Conservation (phyloP, 2,329 filamentous ascomycete genomes). For the Ambrosiella cleistominuta region DNA sequence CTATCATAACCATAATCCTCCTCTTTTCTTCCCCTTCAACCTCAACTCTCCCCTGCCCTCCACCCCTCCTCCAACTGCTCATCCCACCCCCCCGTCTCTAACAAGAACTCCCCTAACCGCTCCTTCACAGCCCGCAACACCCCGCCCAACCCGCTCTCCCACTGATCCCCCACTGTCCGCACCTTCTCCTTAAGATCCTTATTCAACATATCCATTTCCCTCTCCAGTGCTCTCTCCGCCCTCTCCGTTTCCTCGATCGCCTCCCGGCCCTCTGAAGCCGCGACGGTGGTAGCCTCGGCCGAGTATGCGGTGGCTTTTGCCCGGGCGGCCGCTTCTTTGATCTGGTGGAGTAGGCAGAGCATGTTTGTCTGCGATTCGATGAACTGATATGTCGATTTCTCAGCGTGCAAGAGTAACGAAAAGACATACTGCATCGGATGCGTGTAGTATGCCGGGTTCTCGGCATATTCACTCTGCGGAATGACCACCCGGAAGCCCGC, state of each 20-base stretch:
- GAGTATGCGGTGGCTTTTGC: constrained; percentile 52
- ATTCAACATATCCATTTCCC: constrained; percentile 55
- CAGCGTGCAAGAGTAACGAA: constrained; percentile 65
- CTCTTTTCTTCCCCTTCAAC: neutral
- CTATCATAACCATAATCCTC: neutral
- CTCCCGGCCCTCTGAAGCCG: constrained; percentile 16
- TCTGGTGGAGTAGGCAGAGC: constrained; percentile 76
- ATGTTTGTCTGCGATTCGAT: constrained; percentile 90
- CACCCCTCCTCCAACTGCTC: constrained; percentile 45
- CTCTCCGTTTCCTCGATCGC: constrained; percentile 27
- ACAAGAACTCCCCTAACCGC: constrained; percentile 54
- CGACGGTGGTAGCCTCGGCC: constrained; percentile 30
- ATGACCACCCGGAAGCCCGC: constrained; percentile 54
- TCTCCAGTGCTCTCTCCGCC: constrained; percentile 39
- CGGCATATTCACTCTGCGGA: constrained; percentile 59
- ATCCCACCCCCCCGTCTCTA: constrained; percentile 75
- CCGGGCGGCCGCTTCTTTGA: constrained; percentile 59
- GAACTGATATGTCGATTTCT: constrained; percentile 90
- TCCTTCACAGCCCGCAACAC: constrained; percentile 56
- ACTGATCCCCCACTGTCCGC: constrained; percentile 74
- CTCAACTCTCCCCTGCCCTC: constrained; percentile 25
- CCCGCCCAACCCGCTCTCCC: constrained; percentile 71
- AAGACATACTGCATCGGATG: constrained; percentile 86
- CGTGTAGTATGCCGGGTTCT: constrained; percentile 65
- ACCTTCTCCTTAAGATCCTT: constrained; percentile 89